Evolutionary conservation across 1,284 basidiomycete species (phyloP).

Genomic region (Afroboletus lepidellus): DNA sequence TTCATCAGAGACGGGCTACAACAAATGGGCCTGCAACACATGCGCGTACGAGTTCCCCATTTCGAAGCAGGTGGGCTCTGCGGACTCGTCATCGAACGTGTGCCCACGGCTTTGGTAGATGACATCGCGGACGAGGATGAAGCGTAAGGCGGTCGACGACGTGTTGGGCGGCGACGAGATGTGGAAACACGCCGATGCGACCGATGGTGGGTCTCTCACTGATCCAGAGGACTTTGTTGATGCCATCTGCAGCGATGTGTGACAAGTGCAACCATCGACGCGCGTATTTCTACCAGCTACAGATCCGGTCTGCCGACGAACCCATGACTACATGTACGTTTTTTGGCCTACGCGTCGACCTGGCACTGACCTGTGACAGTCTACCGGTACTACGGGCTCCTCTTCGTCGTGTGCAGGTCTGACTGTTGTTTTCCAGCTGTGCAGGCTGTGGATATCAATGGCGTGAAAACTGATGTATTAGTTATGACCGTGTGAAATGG

Average conservation of each 20-base stretch:
- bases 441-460: conserved; percentile 57
- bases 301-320: conserved; percentile 95
- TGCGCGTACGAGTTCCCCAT: conserved; percentile 97
- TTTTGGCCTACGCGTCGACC: background rate
- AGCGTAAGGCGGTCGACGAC: conserved; percentile 88
- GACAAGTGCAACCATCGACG: conserved; percentile 87
- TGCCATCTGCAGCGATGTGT: conserved; percentile 61
- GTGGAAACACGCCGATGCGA: conserved; percentile 95
- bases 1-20: conserved; percentile 68
- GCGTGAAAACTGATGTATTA: conserved; percentile 51
- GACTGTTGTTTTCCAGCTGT: conserved; percentile 41
- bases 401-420: background rate
- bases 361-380: conserved; percentile 33
- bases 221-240: background rate
- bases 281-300: conserved; percentile 93
- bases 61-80: conserved; percentile 59
- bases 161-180: conserved; percentile 91
- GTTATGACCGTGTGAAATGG: conserved; percentile 25
- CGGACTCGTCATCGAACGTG: too few relatives aligned
- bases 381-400: conserved; percentile 40
- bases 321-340: conserved; percentile 96
- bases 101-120: conserved; percentile 50
- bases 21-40: conserved; percentile 92
- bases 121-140: conserved; percentile 82
- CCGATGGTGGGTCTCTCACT: conserved; percentile 55